Evolutionary conservation across 371 early-diverging fungal species (phyloP).

Genomic region (Circinella umbellata): DNA sequence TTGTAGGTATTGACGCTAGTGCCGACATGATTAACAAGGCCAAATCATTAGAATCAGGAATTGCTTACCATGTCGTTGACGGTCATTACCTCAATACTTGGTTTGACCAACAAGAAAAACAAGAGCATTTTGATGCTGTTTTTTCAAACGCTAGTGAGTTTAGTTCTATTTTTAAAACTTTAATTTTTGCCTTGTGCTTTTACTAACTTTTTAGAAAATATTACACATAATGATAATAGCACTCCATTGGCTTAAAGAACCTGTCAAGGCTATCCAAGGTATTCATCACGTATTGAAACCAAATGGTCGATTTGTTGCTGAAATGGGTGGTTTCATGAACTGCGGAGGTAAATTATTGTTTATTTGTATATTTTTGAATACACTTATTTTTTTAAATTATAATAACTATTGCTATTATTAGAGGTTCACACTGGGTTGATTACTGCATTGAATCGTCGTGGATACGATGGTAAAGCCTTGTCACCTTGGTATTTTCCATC

Average conservation of each 20-base stretch:
- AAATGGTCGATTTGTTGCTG: slow-evolving; percentile 66
- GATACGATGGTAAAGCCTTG: slow-evolving; percentile 50
- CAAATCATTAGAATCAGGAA: slow-evolving; percentile 25
- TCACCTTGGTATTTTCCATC: slow-evolving; percentile 80
- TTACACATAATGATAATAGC: slow-evolving; percentile 35
- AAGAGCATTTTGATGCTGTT: slow-evolving; percentile 58
- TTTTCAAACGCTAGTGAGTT: slow-evolving; percentile 64
- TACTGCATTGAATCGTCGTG: slow-evolving; percentile 59
- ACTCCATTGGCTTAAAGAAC: slow-evolving; percentile 79
- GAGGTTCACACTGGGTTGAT: slow-evolving; percentile 63
- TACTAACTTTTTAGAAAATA: too few relatives aligned
- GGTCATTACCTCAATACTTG: slow-evolving; percentile 56
- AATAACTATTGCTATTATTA: slow-evolving; percentile 3
- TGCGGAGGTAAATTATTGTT: slow-evolving; percentile 32
- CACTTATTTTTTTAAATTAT: neutral
- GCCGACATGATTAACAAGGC: slow-evolving; percentile 65
- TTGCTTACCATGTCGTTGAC: slow-evolving; percentile 50
- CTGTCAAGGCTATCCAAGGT: slow-evolving; percentile 60
- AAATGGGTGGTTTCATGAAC: slow-evolving; percentile 67
- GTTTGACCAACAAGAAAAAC: slow-evolving; percentile 32
- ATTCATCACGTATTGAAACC: slow-evolving; percentile 60
- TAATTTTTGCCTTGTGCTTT: too few relatives aligned
- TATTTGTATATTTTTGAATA: neutral
- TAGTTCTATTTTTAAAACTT: too few relatives aligned
- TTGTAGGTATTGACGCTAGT: slow-evolving; percentile 70